A percentile compares a stretch with the other conserved stretches of the same genome.
Evolutionary conservation across 768 basidiomycete genomes (phyloP).

Genomic region (Mycena kentingensis): DNA sequence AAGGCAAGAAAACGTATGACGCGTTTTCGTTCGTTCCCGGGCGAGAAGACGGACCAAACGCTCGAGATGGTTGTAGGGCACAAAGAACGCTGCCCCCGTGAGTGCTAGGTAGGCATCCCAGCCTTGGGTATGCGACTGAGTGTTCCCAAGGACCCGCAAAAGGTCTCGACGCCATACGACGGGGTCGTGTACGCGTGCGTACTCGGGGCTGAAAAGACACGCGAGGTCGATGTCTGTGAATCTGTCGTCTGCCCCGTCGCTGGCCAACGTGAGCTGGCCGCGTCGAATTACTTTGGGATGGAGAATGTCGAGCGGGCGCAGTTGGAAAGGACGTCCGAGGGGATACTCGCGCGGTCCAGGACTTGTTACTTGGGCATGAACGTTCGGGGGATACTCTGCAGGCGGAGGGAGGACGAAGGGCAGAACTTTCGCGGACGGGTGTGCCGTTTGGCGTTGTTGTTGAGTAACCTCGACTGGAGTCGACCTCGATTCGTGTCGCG

Average conservation of each 20-base stretch:
- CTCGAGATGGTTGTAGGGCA: conserved; percentile 49
- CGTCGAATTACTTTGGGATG: conserved; percentile 13
- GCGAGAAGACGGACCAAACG: conserved; percentile 63
- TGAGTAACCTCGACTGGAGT: not conserved
- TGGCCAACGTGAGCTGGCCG: conserved; percentile 7
- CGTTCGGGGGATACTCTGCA: not conserved
- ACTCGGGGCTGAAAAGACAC: conserved; percentile 10
- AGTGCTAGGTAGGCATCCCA: conserved; percentile 49
- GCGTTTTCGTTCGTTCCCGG: conserved; percentile 54
- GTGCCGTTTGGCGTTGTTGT: not conserved
- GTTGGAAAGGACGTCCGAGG: conserved; percentile 31
- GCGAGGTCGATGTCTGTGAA: conserved; percentile 20
- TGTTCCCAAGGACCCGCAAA: conserved; percentile 34
- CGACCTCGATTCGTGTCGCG: conserved; percentile 13
- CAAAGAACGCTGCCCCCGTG: conserved; percentile 22
- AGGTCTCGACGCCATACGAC: conserved; percentile 21
- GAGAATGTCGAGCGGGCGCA: conserved; percentile 12
- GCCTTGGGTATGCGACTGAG: conserved; percentile 35
- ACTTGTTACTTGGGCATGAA: not conserved
- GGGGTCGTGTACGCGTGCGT: conserved; percentile 11
- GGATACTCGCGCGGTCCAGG: conserved; percentile 25
- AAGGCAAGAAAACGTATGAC: conserved; percentile 61
- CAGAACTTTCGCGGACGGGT: not conserved
- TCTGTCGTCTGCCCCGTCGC: conserved; percentile 12
- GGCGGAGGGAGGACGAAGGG: not conserved